Evolutionary conservation across 805 yeast species (phyloP).

Genomic region (Barnettozyma sucrosica): DNA sequence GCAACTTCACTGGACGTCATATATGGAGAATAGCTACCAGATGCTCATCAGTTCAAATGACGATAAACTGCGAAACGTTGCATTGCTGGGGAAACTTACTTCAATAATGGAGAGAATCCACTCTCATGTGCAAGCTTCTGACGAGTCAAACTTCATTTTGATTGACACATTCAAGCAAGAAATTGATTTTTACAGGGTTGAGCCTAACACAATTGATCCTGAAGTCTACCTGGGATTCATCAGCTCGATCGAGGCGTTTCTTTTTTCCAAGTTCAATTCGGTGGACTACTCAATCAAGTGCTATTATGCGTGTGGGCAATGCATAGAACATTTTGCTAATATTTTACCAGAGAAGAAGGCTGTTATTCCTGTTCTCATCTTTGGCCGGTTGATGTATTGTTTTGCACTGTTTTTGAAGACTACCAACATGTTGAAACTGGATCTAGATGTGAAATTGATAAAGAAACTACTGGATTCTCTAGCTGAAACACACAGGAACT

Average conservation of each 20-base stretch:
- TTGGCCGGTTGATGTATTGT: constrained; percentile 25
- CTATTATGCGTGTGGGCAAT: constrained; percentile 18
- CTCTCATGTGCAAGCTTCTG: constrained; percentile 11
- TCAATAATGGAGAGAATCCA: constrained; percentile 54
- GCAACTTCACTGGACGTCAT: constrained; percentile 55
- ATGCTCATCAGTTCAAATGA: constrained; percentile 35
- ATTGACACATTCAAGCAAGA: constrained; percentile 15
- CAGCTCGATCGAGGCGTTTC: constrained; percentile 22
- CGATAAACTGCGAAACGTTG: constrained; percentile 37
- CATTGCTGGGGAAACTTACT: constrained; percentile 53
- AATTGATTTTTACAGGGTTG: constrained; percentile 11
- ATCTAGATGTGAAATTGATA: constrained; percentile 14
- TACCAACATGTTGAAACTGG: constrained; percentile 16
- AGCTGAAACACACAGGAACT: constrained; percentile 13
- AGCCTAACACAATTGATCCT: constrained; percentile 9
- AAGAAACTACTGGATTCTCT: constrained; percentile 15
- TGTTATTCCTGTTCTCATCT: constrained; percentile 19
- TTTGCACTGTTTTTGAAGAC: constrained; percentile 25
- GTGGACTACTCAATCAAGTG: constrained; percentile 18
- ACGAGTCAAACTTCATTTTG: constrained; percentile 16
- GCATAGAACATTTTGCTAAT: constrained; percentile 14
- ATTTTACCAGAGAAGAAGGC: constrained; percentile 16
- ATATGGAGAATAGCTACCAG: constrained; percentile 54
- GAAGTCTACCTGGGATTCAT: constrained; percentile 18
- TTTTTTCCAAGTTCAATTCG: constrained; percentile 19